Base-by-base conservation (phyloP, 352 stramenopile genomes). In the Pythium chondricola region DNA sequence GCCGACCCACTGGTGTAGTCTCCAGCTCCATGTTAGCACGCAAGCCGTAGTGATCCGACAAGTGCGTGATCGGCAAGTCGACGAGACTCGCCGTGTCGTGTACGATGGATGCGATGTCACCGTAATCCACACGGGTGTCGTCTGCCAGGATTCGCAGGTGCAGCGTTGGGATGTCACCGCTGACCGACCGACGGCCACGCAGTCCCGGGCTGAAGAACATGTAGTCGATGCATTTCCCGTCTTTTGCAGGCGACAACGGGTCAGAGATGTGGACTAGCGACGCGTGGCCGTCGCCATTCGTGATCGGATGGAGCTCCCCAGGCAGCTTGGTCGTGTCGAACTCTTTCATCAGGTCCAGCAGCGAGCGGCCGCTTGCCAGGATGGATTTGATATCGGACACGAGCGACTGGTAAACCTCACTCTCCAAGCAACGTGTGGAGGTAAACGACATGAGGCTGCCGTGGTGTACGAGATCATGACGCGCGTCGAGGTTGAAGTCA, bases 191-290 rank as follows among this genome's bases (percentile, higher is more conserved):
- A 11, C 60, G 61, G 17, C 71, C 66, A 25, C 53, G 66, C 7
- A 63, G 61, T 0, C 61, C 60, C 0, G 76, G 67, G 35, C 75
- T 72, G 58, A 85, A 84, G 48, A 92, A 89, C 65, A 92, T 77
- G 57, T 88, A 92, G 67, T 92, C 81, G 48, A 92, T 92, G 56
- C 81, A 92, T 48, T 92, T 92, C 63, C 81, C 81, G 43, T 84
- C 66, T 32, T 76, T 80, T 9, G 85, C 58, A 1, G 42, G 61
- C 2, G 62, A 71, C 8, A 69, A 40, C 25, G 75, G 63, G 25
- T 86, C 66, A 30, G 32, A 61, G 25, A 42, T 58, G 48, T 89
- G 81, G 10, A 71, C 40, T 18, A 92, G 70, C 49, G 57, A 63
- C 10, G 74, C 77, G 53, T 92, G 81, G 17, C 81, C 81, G 42